These are phyloP conservation scores for Hippophae tibetana DNA, from an alignment of 306 rosid genomes.

Conservation along the genomic window DNA sequence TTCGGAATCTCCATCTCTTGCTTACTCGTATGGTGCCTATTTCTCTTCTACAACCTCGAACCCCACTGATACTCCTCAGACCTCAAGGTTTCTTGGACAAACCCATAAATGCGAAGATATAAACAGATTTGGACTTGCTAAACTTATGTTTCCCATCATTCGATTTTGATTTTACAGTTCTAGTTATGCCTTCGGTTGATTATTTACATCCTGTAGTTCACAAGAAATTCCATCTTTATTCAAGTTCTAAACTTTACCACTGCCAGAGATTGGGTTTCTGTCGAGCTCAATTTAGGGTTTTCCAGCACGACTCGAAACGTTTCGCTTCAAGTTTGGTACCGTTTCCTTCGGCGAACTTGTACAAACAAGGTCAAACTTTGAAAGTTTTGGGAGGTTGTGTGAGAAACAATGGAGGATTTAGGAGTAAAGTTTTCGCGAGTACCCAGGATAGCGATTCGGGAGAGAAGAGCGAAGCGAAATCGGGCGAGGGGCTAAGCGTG, in stretches of 20 bases:
- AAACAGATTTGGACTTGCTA: not conserved
- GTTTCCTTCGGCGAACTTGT: conserved; percentile 22
- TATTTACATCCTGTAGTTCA: conserved; percentile 42
- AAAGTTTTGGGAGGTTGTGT: conserved; percentile 31
- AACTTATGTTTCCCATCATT: conserved; percentile 12
- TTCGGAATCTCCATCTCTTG: too few species aligned
- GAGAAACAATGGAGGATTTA: conserved; percentile 22
- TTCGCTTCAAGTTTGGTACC: conserved; percentile 30
- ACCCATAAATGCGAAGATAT: too few species aligned
- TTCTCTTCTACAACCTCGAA: too few species aligned
- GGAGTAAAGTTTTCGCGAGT: conserved; percentile 33
- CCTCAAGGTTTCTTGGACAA: too few species aligned
- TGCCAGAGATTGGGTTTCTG: conserved; percentile 30
- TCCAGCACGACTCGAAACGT: conserved; percentile 23
- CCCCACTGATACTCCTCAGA: too few species aligned
- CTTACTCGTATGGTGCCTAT: too few species aligned
- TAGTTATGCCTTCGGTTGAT: conserved; percentile 58
- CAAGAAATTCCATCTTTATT: conserved; percentile 32
- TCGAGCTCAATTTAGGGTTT: conserved; percentile 39
- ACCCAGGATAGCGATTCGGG: conserved; percentile 72
- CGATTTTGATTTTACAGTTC: conserved; percentile 17
- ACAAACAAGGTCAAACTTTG: conserved; percentile 15
- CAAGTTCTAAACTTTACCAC: conserved; percentile 32
- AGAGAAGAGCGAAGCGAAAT: conserved; percentile 53
- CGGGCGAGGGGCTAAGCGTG: conserved; percentile 53